These are phyloP conservation scores for Zymoseptoria ardabiliae DNA, from an alignment of 2,329 filamentous ascomycete genomes.

Conservation along the genomic window DNA sequence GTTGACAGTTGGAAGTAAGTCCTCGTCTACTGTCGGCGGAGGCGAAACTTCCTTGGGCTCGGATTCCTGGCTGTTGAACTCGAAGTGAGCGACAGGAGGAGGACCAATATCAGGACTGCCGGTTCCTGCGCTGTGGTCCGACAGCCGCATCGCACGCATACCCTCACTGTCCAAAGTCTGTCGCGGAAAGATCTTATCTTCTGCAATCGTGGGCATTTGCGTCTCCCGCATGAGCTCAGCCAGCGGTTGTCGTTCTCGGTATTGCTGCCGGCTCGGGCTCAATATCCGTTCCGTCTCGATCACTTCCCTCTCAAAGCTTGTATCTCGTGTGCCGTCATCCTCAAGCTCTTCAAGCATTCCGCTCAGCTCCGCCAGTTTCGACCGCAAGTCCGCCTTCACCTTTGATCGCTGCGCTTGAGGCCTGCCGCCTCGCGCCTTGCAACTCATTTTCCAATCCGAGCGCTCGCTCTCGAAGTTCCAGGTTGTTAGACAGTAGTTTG, in stretches of 20 bases:
- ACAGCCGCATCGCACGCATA: conserved; percentile 44
- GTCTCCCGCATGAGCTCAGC: not conserved
- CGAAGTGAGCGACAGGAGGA: conserved; percentile 47
- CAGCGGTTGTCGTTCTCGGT: conserved; percentile 16
- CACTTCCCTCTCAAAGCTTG: conserved; percentile 9
- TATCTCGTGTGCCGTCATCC: conserved; percentile 13
- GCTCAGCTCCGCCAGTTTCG: conserved; percentile 64
- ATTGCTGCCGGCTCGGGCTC: conserved; percentile 15
- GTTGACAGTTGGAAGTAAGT: conserved; percentile 39
- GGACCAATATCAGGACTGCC: conserved; percentile 58
- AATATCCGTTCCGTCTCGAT: not conserved
- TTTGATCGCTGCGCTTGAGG: conserved; percentile 56
- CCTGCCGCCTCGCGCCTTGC: conserved; percentile 45
- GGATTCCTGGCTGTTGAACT: conserved; percentile 33
- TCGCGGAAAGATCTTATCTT: not conserved
- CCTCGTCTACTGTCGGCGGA: conserved; percentile 23
- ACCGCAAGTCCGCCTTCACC: conserved; percentile 65
- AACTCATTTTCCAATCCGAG: conserved; percentile 62
- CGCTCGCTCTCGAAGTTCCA: conserved; percentile 63
- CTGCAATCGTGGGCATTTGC: not conserved
- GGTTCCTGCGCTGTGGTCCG: conserved; percentile 49
- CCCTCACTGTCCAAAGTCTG: conserved; percentile 45
- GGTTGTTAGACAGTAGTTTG: conserved; percentile 69
- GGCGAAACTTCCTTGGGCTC: conserved; percentile 3
- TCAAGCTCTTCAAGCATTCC: conserved; percentile 51